Conservation (phyloP, 495 filamentous ascomycete genomes). For the Apodospora peruviana region DNA sequence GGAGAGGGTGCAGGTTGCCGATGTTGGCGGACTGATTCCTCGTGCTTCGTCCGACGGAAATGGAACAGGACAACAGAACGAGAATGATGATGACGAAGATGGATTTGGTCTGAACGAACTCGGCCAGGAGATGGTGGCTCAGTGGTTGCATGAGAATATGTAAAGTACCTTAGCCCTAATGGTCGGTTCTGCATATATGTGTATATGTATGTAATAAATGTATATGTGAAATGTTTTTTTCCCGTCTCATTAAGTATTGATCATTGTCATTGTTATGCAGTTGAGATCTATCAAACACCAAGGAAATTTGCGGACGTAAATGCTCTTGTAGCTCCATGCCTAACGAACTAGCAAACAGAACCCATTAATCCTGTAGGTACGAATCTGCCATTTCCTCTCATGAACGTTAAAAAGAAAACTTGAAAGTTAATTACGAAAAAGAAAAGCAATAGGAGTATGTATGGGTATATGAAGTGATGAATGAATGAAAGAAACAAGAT, state of each 20-base stretch:
- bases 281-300: no score
- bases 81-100: constrained; percentile 2
- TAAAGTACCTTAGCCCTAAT: not conserved
- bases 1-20: constrained; percentile 9
- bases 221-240: no score
- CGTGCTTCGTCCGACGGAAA: not conserved
- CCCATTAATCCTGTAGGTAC: no score
- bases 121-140: constrained; percentile 13
- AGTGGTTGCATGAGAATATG: constrained; percentile 25
- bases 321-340: no score
- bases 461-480: not conserved
- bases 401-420: no score
- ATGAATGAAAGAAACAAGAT: not conserved
- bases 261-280: no score
- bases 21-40: not conserved
- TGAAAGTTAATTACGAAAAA: no score
- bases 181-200: not conserved
- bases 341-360: no score
- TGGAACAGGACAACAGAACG: constrained; percentile 2
- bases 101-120: constrained; percentile 7
- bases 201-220: not conserved
- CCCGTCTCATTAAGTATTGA: no score
- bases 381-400: no score
- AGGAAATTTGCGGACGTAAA: no score
- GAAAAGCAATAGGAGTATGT: not conserved